phyloP scores from a whole-genome alignment of 192 early-diverging fungal species.

The Podila epigama region DNA sequence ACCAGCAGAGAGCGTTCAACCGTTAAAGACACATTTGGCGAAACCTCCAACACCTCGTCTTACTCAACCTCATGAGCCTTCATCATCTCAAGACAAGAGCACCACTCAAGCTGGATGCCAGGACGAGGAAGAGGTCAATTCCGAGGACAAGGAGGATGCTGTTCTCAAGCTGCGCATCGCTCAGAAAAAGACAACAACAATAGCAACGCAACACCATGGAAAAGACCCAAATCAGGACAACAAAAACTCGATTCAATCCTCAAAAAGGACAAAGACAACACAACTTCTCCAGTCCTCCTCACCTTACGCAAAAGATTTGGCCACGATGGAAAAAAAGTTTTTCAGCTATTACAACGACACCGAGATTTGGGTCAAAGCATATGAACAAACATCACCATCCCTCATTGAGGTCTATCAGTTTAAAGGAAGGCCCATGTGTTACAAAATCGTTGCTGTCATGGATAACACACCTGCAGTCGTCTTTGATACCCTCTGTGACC shows the following conservation, averaged over 20 bases:
- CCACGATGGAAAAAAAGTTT: constrained; percentile 32
- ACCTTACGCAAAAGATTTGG: constrained; percentile 21
- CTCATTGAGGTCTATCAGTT: constrained; percentile 43
- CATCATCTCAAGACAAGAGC: too few species aligned
- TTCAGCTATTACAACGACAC: constrained; percentile 29
- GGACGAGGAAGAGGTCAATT: constrained; percentile 10
- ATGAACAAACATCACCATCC: constrained; percentile 10
- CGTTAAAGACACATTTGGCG: constrained; percentile 27
- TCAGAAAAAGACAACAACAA: too few species aligned
- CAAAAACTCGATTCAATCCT: background rate
- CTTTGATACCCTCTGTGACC: constrained; percentile 39
- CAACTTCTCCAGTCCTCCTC: background rate
- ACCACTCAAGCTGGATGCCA: background rate
- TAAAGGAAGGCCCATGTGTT: constrained; percentile 42
- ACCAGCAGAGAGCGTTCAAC: constrained; percentile 17
- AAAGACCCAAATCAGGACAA: background rate
- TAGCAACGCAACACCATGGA: background rate
- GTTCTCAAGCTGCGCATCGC: too few species aligned
- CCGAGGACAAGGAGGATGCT: too few species aligned
- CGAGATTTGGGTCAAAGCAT: constrained; percentile 42
- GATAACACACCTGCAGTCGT: constrained; percentile 28
- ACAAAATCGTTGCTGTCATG: constrained; percentile 45
- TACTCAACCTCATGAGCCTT: too few species aligned
- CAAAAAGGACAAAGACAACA: background rate
- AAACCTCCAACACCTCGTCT: constrained; percentile 3